Conservation (phyloP, 495 filamentous ascomycete species). For the Daldinia childiae region DNA sequence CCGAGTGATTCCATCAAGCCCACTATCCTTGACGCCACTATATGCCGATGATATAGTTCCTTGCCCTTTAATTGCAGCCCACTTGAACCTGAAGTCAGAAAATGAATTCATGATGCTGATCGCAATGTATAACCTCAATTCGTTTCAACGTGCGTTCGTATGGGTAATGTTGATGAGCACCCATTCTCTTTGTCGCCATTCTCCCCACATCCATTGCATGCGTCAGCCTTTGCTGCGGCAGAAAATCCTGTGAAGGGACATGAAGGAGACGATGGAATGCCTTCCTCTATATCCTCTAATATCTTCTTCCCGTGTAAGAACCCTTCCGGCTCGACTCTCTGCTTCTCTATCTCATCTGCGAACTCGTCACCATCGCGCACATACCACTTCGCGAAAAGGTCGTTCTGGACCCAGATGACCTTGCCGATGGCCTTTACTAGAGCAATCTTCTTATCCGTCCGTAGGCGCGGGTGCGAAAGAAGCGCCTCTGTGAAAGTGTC, state of each 20-base stretch:
- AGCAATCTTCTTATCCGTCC: slow-evolving; percentile 69
- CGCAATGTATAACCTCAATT: neutral
- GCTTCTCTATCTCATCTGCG: slow-evolving; percentile 65
- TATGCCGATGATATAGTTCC: neutral
- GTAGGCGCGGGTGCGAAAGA: slow-evolving; percentile 71
- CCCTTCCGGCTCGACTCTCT: slow-evolving; percentile 68
- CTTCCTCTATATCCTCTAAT: slow-evolving; percentile 48
- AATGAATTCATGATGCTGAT: neutral
- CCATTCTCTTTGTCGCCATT: slow-evolving; percentile 27
- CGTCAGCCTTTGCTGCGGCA: slow-evolving; percentile 21
- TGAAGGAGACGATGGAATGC: slow-evolving; percentile 12
- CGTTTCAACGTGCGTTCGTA: slow-evolving; percentile 32
- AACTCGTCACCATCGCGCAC: slow-evolving; percentile 77
- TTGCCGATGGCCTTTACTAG: slow-evolving; percentile 70
- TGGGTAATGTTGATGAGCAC: slow-evolving; percentile 24
- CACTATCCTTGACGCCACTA: neutral
- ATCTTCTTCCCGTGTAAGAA: slow-evolving; percentile 61
- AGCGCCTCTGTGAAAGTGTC: slow-evolving; percentile 79
- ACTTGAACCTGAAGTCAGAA: neutral
- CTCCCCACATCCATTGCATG: slow-evolving; percentile 32
- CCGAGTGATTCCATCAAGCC: neutral
- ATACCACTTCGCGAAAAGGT: slow-evolving; percentile 81
- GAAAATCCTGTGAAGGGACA: slow-evolving; percentile 43
- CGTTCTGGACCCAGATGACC: slow-evolving; percentile 78
- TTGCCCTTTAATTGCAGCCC: neutral